Evolutionary conservation across 2,329 filamentous ascomycete species (phyloP), one percentile per base, ranked within the genome.

Genomic region (Fusarium concolor): DNA sequence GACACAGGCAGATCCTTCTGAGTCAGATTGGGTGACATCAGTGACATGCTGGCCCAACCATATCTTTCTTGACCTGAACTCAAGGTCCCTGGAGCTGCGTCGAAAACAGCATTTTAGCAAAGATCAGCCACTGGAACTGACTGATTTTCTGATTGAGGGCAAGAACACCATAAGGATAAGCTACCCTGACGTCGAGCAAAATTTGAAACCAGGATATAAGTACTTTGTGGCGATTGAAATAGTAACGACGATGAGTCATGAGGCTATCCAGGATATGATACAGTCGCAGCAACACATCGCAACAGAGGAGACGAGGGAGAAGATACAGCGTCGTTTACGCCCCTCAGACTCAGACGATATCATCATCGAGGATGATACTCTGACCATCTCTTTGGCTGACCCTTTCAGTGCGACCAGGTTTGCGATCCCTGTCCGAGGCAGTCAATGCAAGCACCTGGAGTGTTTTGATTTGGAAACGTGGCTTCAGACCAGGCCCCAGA

Each of bases 381-480:
- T 93, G 22, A 66, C 59, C 7, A 61, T 94, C 54, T 85, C 89
- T 62, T 79, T 94, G 15, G 81, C 87, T 1, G 90, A 93, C 75
- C 90, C 91, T 0, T 92, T 92, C 74, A 90, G 83, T 57, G 81
- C 85, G 2, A 80, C 75, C 14, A 84, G 96, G 12, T 94, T 92
- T 75, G 81, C 86, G 7, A 83, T 85, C 0, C 95, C 96, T 2
- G 92, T 90, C 3, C 90, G 94, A 28, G 89, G 93, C 26, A 80
- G 74, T 10, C 71, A 77, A 5, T 99, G 96, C 76, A 81, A 82
- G 24, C 95, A 99, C 75, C 82, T 90, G 35, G 93, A 97, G 75
- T 97, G 94, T 75, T 97, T 98, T 75, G 95, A 98, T 76, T 87
- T 97, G 10, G 86, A 91, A 20, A 94, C 87, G 1, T 98, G 93